Conservation (phyloP, 345 rosid species). For the Anastatica hierochuntica region DNA sequence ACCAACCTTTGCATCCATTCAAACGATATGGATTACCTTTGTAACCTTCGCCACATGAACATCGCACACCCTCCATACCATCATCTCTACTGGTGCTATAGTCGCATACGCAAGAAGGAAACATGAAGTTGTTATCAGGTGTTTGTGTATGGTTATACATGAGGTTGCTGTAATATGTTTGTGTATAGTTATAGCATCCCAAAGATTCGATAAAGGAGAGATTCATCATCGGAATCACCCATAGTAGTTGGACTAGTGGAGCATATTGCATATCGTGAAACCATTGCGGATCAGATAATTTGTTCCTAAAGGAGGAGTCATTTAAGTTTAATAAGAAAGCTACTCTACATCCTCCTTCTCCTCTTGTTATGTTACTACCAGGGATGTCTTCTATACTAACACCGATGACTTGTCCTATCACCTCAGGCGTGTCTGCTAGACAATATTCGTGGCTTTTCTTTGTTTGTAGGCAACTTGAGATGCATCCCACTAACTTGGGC, state of each 20-base stretch:
- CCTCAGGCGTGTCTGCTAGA: constrained; percentile 6
- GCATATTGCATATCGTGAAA: background rate
- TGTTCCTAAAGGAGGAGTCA: too few relatives aligned
- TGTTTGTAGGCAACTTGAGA: background rate
- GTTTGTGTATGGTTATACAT: background rate
- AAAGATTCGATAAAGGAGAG: background rate
- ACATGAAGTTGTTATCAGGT: too few relatives aligned
- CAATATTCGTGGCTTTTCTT: constrained; percentile 16
- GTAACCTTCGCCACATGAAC: constrained; percentile 10
- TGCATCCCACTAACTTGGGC: background rate
- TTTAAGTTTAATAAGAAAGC: too few relatives aligned
- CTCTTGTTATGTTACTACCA: background rate
- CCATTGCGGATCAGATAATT: background rate
- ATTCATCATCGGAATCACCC: constrained; percentile 10
- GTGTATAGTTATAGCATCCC: background rate
- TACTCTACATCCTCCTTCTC: background rate
- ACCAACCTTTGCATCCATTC: constrained; percentile 24
- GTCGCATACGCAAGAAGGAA: background rate
- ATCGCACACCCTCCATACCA: background rate
- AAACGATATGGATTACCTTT: constrained; percentile 20
- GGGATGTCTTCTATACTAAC: background rate
- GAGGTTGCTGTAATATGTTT: too few relatives aligned
- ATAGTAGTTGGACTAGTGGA: constrained; percentile 5
- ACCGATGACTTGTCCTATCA: background rate
- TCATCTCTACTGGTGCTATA: background rate